Conservation (phyloP, 2,329 filamentous ascomycete genomes). For the Cladosporium sp. region DNA sequence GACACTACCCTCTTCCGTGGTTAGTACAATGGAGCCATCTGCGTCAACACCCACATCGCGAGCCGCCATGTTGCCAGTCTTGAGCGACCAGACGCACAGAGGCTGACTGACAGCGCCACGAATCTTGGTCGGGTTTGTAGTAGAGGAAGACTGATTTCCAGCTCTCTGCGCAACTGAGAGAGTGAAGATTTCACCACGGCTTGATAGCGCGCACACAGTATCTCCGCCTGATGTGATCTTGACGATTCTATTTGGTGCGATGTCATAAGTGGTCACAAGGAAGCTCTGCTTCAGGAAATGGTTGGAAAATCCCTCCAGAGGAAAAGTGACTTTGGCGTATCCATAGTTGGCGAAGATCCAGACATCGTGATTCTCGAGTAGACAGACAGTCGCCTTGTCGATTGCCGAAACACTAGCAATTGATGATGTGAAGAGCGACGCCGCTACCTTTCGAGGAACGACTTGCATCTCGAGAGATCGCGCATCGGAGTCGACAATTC, state of each 20-base stretch:
- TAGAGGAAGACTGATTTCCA: conserved; percentile 65
- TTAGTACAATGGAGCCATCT: conserved; percentile 90
- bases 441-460: conserved; percentile 79
- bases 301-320: conserved; percentile 67
- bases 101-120: conserved; percentile 74
- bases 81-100: conserved; percentile 80
- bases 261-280: conserved; percentile 60
- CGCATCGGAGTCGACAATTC: conserved; percentile 90
- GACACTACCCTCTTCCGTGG: conserved; percentile 85
- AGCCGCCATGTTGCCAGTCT: conserved; percentile 78
- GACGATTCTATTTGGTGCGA: conserved; percentile 61
- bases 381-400: conserved; percentile 78
- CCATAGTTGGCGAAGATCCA: conserved; percentile 95
- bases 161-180: conserved; percentile 66
- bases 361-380: conserved; percentile 82
- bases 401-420: conserved; percentile 83
- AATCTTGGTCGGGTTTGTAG: conserved; percentile 88
- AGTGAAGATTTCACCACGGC: conserved; percentile 81
- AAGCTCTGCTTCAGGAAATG: conserved; percentile 63
- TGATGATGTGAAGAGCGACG: conserved; percentile 66
- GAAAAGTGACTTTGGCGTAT: conserved; percentile 85
- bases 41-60: conserved; percentile 84
- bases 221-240: conserved; percentile 82
- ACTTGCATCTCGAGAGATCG: conserved; percentile 80
- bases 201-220: conserved; percentile 83